These are phyloP conservation scores for Trichophyton mentagrophytes DNA, from an alignment of 2,329 filamentous ascomycete genomes.

Conservation along the genomic window DNA sequence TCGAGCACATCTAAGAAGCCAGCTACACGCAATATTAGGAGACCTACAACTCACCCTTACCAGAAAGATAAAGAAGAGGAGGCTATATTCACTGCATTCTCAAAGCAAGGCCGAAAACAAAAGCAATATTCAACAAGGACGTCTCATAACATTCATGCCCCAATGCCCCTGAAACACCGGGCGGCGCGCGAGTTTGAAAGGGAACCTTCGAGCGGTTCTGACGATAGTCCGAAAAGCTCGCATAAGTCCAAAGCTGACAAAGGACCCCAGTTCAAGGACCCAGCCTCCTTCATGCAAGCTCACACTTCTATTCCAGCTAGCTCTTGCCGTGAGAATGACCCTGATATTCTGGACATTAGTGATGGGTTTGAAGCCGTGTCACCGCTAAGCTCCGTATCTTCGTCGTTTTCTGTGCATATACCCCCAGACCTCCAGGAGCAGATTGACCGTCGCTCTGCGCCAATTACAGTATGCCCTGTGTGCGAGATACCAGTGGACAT, in stretches of 20 bases:
- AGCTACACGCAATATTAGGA: background rate
- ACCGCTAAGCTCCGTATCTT: slow-evolving; percentile 21
- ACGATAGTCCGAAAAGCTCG: background rate
- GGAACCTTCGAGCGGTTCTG: background rate
- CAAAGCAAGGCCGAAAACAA: background rate
- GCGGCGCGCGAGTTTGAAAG: background rate
- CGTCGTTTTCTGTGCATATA: slow-evolving; percentile 15
- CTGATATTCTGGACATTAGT: slow-evolving; percentile 14
- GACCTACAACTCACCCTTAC: background rate
- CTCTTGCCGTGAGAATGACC: slow-evolving; percentile 13
- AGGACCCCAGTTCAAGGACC: background rate
- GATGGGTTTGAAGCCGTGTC: slow-evolving; percentile 18
- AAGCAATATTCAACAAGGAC: background rate
- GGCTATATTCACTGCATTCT: background rate
- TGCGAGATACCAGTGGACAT: slow-evolving; percentile 50
- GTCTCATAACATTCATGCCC: background rate
- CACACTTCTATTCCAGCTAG: slow-evolving; percentile 19
- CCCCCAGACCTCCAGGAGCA: slow-evolving; percentile 13
- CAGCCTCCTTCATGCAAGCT: slow-evolving; percentile 16
- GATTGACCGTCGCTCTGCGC: slow-evolving; percentile 8
- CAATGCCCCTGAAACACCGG: background rate
- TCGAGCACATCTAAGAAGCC: background rate
- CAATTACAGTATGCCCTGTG: slow-evolving; percentile 46
- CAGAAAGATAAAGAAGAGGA: background rate
- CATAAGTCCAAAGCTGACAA: background rate